Evolutionary conservation across 2,329 filamentous ascomycete species (phyloP), one percentile per base, ranked within the genome.

Genomic region (Mycosphaerella sp.): DNA sequence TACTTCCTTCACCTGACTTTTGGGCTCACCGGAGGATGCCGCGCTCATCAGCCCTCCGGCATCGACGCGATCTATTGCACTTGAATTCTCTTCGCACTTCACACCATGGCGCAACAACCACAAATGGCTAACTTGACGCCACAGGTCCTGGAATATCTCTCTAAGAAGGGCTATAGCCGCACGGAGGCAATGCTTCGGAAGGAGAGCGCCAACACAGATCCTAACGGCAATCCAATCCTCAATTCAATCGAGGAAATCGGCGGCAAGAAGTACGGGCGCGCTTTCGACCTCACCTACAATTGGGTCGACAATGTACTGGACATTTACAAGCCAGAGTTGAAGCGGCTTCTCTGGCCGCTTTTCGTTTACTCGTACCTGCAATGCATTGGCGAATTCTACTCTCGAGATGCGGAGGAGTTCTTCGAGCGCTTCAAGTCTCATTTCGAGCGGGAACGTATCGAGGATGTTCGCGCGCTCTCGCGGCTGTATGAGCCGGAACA

Each of bases 281-380:
- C 87, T 0, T 97, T 82, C 62, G 62, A 63, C 27, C 51, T 63
- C 9, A 55, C 63, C 13, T 50, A 60, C 27, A 59, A 81, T 58
- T 98, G 90, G 86, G 84, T 95, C 41, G 89, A 96, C 59, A 89
- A 91, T 60, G 90, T 88, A 53, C 77, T 98, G 18, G 91, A 97
- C 58, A 79, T 97, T 25, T 97, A 97, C 79, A 95, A 95, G 76
- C 87, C 91, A 40, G 93, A 98, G 71, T 76, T 98, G 2, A 79
- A 82, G 52, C 89, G 94, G 59, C 75, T 97, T 3, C 73, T 95
- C 13, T 98, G 93, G 89, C 93, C 93, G 0, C 74, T 94, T 0
- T 97, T 96, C 64, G 87, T 97, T 44, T 95, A 98, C 70, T 93
- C 88, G 0, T 96, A 87, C 65, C 75, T 98, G 21, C 84, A 88